phyloP scores from a whole-genome alignment of 139 green algal genomes.

The Chlorella vulgaris region DNA sequence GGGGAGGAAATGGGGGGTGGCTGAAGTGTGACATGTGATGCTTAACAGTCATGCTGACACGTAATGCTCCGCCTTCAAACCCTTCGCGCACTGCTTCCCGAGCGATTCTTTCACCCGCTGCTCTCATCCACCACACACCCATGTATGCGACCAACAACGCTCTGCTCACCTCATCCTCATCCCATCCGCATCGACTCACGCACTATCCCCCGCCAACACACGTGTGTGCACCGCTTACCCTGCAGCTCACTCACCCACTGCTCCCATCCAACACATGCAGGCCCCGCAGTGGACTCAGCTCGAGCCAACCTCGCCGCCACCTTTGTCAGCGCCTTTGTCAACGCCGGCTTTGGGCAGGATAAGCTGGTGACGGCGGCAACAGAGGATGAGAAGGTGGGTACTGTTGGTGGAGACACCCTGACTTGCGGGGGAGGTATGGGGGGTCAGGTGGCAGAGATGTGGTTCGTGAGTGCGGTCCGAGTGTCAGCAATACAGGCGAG shows the following conservation, averaged over 20 bases:
- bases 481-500: too few relatives aligned
- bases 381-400: constrained; percentile 26
- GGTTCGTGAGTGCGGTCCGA: neutral
- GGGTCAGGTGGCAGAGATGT: neutral
- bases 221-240: too few relatives aligned
- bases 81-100: too few relatives aligned
- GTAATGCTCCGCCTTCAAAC: too few relatives aligned
- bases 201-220: too few relatives aligned
- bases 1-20: too few relatives aligned
- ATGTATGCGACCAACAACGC: neutral
- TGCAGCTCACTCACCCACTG: too few relatives aligned
- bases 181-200: neutral
- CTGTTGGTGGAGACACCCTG: neutral
- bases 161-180: neutral
- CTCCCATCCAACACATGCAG: too few relatives aligned
- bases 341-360: constrained; percentile 96
- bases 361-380: constrained; percentile 75
- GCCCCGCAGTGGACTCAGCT: constrained; percentile 84
- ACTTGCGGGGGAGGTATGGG: too few relatives aligned
- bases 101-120: neutral
- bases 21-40: too few relatives aligned
- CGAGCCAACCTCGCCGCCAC: constrained; percentile 93
- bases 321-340: constrained; percentile 99
- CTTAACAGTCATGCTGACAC: too few relatives aligned
- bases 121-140: neutral